These are phyloP conservation scores for Serpula lacrymans DNA, from an alignment of 768 basidiomycete genomes.

Conservation along the genomic window DNA sequence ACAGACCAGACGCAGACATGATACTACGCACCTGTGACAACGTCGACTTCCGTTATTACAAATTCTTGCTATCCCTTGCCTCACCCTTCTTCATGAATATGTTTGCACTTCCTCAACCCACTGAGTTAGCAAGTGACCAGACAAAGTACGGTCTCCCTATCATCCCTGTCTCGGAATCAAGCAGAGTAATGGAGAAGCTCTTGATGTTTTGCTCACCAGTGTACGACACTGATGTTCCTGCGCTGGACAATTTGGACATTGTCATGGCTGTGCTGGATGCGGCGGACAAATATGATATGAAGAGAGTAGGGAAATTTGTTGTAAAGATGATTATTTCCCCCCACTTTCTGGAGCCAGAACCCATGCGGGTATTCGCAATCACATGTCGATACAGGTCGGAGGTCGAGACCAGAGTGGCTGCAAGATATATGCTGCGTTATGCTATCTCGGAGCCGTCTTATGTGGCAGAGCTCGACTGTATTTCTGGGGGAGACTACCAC, in stretches of 20 bases:
- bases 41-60: conserved; percentile 51
- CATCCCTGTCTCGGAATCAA: conserved; percentile 47
- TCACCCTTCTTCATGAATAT: conserved; percentile 58
- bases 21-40: conserved; percentile 53
- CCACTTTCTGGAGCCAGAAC: conserved; percentile 30
- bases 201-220: conserved; percentile 49
- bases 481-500: conserved; percentile 35
- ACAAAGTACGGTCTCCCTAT: conserved; percentile 36
- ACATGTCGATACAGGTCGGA: conserved; percentile 35
- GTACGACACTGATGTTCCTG: conserved; percentile 30
- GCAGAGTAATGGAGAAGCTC: conserved; percentile 36
- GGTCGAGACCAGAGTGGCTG: conserved; percentile 32
- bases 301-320: conserved; percentile 35
- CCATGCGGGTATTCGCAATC: conserved; percentile 35
- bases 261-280: conserved; percentile 42
- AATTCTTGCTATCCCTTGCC: conserved; percentile 48
- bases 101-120: conserved; percentile 49
- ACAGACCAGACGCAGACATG: conserved; percentile 47
- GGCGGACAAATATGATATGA: conserved; percentile 51
- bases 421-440: conserved; percentile 32
- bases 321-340: conserved; percentile 29
- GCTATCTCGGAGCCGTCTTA: conserved; percentile 31
- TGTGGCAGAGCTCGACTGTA: conserved; percentile 33
- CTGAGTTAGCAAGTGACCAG: conserved; percentile 20
- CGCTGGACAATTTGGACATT: conserved; percentile 35